Base-by-base conservation (phyloP, 1,284 basidiomycete species). In the Coriolopsis trogii region DNA sequence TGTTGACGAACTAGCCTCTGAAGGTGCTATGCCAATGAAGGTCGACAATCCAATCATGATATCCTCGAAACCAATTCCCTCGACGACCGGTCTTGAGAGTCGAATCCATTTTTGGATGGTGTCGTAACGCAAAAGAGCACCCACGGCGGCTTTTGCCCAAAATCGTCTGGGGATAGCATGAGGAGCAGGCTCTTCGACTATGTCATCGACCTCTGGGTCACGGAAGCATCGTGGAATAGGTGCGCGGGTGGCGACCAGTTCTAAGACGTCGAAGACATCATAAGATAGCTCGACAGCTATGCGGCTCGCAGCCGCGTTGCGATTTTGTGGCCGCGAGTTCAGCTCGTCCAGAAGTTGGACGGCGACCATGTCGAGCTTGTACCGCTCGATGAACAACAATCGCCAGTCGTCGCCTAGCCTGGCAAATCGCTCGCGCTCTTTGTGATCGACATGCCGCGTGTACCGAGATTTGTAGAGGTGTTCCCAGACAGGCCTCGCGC, bases 261-360 rank as follows among this genome's bases (percentile, higher is more conserved):
- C 70, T 37, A 85, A 60, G 6, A 65, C 75, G 59, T 84, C 79
- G 78, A 79, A 84, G 31, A 78, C 71, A 51, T 85, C 83, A 53
- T 77, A 75, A 5, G 73, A 74, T 36, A 63, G 50, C 41, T 56
- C 51, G 28, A 64, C 63, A 2, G 70, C 64, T 15, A 80, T 53
- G 26, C 66, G 63, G 36, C 68, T 63, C 3, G 75, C 76, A 50
- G 65, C 59, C 24, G 67, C 65, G 30, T 71, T 67, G 42, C 79
- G 71, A 18, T 65, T 67, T 15, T 60, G 58, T 13, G 58, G 72
- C 62, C 37, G 67, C 51, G 39, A 54, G 46, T 63, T 63, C 37
- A 84, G 75, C 23, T 60, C 56, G 46, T 77, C 71, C 33, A 85
- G 58, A 18, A 73, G 63, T 10, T 61, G 51, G 26, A 80, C 59